Base-by-base conservation (phyloP, 1,139 yeast species). In the Magnusiomyces suaveolens region DNA sequence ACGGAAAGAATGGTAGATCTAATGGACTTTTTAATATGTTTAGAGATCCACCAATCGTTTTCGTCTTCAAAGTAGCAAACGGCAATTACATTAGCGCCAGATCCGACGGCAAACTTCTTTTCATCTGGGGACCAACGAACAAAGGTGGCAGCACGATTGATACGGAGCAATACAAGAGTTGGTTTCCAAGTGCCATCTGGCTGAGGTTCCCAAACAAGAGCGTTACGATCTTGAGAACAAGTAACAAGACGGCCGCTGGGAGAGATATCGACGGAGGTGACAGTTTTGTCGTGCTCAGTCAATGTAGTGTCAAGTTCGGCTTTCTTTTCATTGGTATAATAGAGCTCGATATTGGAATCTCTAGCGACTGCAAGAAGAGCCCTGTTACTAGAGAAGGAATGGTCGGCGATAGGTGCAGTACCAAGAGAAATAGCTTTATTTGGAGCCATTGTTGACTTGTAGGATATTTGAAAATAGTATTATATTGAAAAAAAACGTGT, bases 1-100 rank as follows among this genome's bases (percentile, higher is more conserved):
- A 92, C 77, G 48, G 87, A 78, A 61, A 92, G 78, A 62, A 92
- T 79, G 46, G 97, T 88, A 12, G 96, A 87, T 67, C 86, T 84
- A 63, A 90, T 77, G 20, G 97, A 97, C 71, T 87, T 88, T 75
- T 89, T 89, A 72, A 94, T 70, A 72, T 92, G 98, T 72, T 90
- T 92, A 23, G 97, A 88, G 53, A 92, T 90, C 99, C 99, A 94
- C 99, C 99, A 94, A 69, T 94, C 96, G 69, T 92, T 92, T 65
- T 90, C 97, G 60, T 79, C 86, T 70, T 94, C 98, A 69, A 87
- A 92, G 72, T 90, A 92, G 73, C 98, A 94, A 52, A 94, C 86
- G 20, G 98, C 96, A 69, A 94, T 84, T 59, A 87, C 84, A 56
- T 97, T 77, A 55, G 96, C 97, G 54, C 96, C 87, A 3, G 97